A percentile compares a stretch with the other conserved stretches of the same genome.
These are phyloP conservation scores for Umbelopsis vinacea DNA, from an alignment of 192 early-diverging fungal species.

Conservation along the genomic window DNA sequence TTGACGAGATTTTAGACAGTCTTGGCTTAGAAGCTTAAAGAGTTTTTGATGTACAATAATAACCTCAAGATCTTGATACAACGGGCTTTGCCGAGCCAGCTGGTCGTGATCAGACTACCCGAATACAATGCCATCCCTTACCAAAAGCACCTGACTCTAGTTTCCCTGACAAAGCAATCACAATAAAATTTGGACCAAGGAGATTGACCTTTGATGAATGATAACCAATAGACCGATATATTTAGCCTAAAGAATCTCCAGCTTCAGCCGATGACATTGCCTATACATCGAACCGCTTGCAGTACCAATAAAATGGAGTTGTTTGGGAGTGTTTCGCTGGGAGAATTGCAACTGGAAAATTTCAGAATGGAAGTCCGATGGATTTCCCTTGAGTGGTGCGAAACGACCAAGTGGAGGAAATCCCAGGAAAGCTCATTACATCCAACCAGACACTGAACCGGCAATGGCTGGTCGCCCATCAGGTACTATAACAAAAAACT, in stretches of 20 bases:
- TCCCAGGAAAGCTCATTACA: background rate
- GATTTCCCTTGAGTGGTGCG: background rate
- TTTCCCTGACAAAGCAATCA: too few species aligned
- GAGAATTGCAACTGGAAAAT: background rate
- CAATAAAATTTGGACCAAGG: too few species aligned
- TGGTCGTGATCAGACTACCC: too few species aligned
- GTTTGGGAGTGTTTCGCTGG: background rate
- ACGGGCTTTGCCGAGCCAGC: background rate
- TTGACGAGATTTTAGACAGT: conserved; percentile 48
- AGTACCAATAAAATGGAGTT: too few species aligned
- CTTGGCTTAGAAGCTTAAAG: conserved; percentile 46
- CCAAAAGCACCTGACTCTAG: too few species aligned
- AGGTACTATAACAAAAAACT: background rate
- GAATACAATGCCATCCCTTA: too few species aligned
- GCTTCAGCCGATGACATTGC: too few species aligned
- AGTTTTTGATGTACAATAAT: background rate
- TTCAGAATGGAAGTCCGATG: conserved; percentile 7
- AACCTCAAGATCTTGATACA: background rate
- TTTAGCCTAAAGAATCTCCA: too few species aligned
- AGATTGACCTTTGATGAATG: too few species aligned
- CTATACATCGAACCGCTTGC: too few species aligned
- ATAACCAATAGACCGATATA: too few species aligned
- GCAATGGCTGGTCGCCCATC: conserved; percentile 23
- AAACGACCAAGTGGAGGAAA: background rate
- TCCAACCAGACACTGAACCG: conserved; percentile 7